Evolutionary conservation across 2,329 filamentous ascomycete species (phyloP), one percentile per base, ranked within the genome.

Genomic region (Malbranchea cinnamomea): DNA sequence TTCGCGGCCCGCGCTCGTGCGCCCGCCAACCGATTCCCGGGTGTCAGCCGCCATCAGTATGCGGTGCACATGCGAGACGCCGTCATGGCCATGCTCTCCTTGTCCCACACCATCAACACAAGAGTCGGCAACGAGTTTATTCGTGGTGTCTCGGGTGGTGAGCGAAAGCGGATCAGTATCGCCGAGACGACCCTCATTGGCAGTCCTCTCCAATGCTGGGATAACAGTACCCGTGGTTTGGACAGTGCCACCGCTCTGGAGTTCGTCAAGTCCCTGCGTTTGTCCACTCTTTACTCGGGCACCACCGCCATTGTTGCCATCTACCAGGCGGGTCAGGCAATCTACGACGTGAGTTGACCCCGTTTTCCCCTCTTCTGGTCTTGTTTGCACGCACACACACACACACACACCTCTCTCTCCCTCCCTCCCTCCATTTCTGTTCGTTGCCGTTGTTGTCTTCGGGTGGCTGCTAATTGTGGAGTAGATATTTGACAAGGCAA

Each of bases 1-100:
- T 93, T 93, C 47, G 84, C 84, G 0, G 60, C 91, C 3, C 79
- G 89, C 45, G 79, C 76, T 23, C 92, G 91, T 56, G 76, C 81
- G n/a, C 84, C 85, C 75, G 77, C 35, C 71, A 71, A 21, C 76
- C 65, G 35, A 60, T 78, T 1, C 64, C 74, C 3, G 74, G 77
- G 41, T 71, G 39, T 41, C 12, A 32, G 32, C 14, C 34, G 34
- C 2, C 17, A 37, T 5, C 50, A 56, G 33, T 57, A 60, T 31
- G 56, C 56, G 1, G 35, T 45, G 13, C 56, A 60, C 34, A 54
- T 60, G 49, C 49, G 57, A 26, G 57, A 60, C 28, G 54, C 59
- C 18, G 52, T 60, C 19, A 60, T 62, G 58, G 51, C 56, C 3
- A 57, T 56, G 43, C 47, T 58, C 15, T 56, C 55, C 35, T 44